A percentile compares a stretch with the other conserved stretches of the same genome.
phyloP scores from a whole-genome alignment of 1,284 basidiomycete species.

The Papiliotrema terrestris region DNA sequence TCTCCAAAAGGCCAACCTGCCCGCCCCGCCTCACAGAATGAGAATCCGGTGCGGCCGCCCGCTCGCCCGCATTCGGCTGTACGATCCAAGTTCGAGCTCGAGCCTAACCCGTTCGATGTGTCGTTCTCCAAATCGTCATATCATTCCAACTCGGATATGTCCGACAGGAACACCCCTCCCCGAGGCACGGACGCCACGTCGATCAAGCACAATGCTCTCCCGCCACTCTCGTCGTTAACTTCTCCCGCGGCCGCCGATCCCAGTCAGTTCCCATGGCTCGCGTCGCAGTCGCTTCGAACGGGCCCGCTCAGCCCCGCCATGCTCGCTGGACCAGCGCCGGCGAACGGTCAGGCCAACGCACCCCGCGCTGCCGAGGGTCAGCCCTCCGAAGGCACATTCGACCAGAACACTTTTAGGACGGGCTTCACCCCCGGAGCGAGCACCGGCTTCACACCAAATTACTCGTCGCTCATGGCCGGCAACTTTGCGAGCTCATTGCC shows the following conservation, averaged over 20 bases:
- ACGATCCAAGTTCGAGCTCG: constrained; percentile 56
- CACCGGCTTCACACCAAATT: constrained; percentile 75
- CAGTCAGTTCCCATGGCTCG: constrained; percentile 66
- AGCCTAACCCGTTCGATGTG: constrained; percentile 95
- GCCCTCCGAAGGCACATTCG: constrained; percentile 58
- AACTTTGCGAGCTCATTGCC: constrained; percentile 52
- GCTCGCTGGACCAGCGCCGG: constrained; percentile 73
- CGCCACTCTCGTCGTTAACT: constrained; percentile 78
- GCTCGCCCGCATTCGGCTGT: constrained; percentile 30
- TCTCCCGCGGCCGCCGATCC: constrained; percentile 67
- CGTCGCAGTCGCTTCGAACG: constrained; percentile 67
- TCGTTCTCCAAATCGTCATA: constrained; percentile 66
- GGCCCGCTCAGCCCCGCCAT: constrained; percentile 93
- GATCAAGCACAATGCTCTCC: constrained; percentile 58
- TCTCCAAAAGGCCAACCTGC: constrained; percentile 7
- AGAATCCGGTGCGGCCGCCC: constrained; percentile 31
- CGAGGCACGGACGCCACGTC: constrained; percentile 45
- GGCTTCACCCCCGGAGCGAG: constrained; percentile 63
- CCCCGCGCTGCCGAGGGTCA: constrained; percentile 7
- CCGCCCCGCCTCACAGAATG: neutral
- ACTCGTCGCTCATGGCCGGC: constrained; percentile 41
- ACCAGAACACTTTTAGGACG: constrained; percentile 62
- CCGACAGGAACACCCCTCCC: constrained; percentile 50
- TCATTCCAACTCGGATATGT: constrained; percentile 51
- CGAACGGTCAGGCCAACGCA: constrained; percentile 5